Conservation (phyloP, 139 green algal species). For the Edaphochlamys debaryana region DNA sequence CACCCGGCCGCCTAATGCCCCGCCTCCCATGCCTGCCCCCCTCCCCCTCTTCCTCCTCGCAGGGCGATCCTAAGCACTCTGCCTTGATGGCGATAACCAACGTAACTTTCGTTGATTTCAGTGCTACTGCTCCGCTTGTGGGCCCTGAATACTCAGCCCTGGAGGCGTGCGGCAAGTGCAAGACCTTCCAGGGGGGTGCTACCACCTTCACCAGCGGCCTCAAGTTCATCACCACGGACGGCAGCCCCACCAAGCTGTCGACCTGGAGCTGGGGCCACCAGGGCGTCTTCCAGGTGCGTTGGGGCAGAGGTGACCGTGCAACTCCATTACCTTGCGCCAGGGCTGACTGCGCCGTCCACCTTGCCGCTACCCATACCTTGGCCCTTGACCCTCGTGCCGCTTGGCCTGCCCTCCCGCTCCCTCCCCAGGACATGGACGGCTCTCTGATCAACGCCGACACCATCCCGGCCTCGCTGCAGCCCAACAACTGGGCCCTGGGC, state of each 20-base stretch:
- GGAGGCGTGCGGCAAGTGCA: constrained; percentile 56
- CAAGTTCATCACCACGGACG: constrained; percentile 28
- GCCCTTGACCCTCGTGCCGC: not conserved
- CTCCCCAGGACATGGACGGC: constrained; percentile 63
- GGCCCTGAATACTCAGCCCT: constrained; percentile 49
- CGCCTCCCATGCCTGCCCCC: too few relatives aligned
- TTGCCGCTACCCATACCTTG: too few relatives aligned
- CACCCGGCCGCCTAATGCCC: too few relatives aligned
- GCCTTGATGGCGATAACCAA: constrained; percentile 56
- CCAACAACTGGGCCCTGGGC: not conserved
- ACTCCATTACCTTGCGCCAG: too few relatives aligned
- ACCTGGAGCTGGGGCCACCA: constrained; percentile 58
- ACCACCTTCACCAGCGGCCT: constrained; percentile 48
- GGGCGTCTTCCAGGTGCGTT: constrained; percentile 19
- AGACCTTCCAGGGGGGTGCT: constrained; percentile 60
- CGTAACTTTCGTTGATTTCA: constrained; percentile 62
- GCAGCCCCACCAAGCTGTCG: not conserved
- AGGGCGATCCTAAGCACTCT: constrained; percentile 35
- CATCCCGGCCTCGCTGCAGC: not conserved
- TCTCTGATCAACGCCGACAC: constrained; percentile 50
- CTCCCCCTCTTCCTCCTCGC: too few relatives aligned
- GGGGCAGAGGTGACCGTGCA: too few relatives aligned
- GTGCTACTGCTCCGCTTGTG: not conserved
- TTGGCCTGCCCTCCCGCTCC: not conserved
- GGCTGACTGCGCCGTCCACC: too few relatives aligned